Base-by-base conservation (phyloP, 768 basidiomycete species). In the Phanerochaete carnosa region DNA sequence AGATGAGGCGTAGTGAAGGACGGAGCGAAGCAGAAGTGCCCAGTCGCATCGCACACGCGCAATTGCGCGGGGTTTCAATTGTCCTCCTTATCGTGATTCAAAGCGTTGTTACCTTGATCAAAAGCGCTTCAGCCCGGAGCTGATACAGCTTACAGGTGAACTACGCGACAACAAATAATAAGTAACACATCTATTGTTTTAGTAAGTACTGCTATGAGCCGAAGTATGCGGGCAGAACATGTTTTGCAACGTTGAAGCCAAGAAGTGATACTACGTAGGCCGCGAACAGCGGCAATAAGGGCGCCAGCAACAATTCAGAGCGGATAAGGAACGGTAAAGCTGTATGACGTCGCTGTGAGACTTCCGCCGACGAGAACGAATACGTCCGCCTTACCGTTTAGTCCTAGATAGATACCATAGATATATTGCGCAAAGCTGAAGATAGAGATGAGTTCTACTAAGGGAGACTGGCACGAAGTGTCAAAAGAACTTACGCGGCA, bases 251-350 rank as follows among this genome's bases (percentile, higher is more conserved):
- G 70, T 97, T 97, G 79, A 95, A 94, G 7, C 95, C 95, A 32
- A 97, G 77, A 57, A 98, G 76, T 23, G 92, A 93, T 39, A 92
- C 77, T 59, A 96, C 82, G 74, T 94, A 98, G 62, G 88, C 88
- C 29, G 83, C 87, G 68, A 96, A 91, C 49, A 96, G 76, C 25
- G 95, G 93, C 26, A 97, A 79, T 45, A 98, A 75, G 1, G 95
- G 96, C 13, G 94, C 86, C n/a, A 98, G 84, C 47, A 98, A 82
- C 45, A 97, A 79, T 73, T 95, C 93, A 16, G 92, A 86, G 29
- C 94, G 90, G 63, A 93, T 83, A 60, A 98, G 83, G 77, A 98
- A 98, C 1, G 96, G 96, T n/a, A 98, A 78, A 26, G 95, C 95
- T 90, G 66, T 61, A 35, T 26, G 39, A 25, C 33, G 61, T 8